Evolutionary conservation across 2,329 filamentous ascomycete species (phyloP), one percentile per base, ranked within the genome.

Genomic region (Aureobasidium sp.): DNA sequence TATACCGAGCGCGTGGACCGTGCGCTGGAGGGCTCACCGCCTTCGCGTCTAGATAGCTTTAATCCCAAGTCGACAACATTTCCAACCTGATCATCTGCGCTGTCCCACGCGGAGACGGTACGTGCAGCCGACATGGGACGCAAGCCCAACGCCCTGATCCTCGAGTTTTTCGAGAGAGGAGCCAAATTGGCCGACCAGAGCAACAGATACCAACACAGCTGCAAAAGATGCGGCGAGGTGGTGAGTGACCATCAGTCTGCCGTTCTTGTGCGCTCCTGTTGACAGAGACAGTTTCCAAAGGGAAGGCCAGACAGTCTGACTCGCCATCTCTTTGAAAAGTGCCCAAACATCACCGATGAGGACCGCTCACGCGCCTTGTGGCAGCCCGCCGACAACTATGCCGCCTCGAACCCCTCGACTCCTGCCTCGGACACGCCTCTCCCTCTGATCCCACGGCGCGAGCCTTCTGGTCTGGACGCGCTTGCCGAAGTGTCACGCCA

Each of bases 141-240:
- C 66, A 85, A 85, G 71, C 88, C 88, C 59, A 91, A 93, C 70
- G 82, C 83, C 62, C 77, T 95, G 61, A 90, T 95, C 68, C 79
- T 88, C 68, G 83, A 91, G 71, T 93, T 89, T 75, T 96, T 95
- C 69, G 82, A 88, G 68, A 82, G 90, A 61, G 90, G 90, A 8
- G 80, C 82, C 34, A 95, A 95, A 72, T 79, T 95, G 63, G 83
- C 85, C 65, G 89, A 95, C 71, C 85, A 87, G 59, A 93, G 88
- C 74, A 95, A 95, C 69, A 83, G 90, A 55, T 96, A 96, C 66
- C 84, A 88, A 62, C 88, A 95, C 66, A 93, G 87, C 11, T 95
- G 90, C 79, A 91, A 87, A 69, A 79, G 83, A 60, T 95, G 89
- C 68, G 88, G 88, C 60, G 86, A 93, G 70, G 85, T 86, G 61